Evolutionary conservation across 129 eudicot genomes (phyloP), one percentile per base, ranked within the genome.

Genomic region (Calendula officinalis): DNA sequence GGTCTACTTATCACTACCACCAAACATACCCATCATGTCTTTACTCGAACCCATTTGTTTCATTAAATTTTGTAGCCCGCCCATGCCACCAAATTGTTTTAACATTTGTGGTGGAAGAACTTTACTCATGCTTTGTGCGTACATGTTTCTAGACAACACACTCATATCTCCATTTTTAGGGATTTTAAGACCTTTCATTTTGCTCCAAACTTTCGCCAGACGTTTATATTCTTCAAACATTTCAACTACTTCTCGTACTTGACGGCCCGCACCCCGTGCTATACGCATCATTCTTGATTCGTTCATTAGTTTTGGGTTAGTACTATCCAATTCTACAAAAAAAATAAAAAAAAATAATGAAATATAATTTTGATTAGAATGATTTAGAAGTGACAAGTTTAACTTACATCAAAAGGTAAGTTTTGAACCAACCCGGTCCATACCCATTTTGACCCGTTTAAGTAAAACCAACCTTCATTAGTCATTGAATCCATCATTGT

Each of bases 401-500:
- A 8, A 44, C 49, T 44, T 43, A 22, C 30, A 22, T 22, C 30
- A 2, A 22, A 22, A 22, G 30, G 30, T 22, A 22, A 22, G 47
- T 43, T 43, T 43, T 43, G 47, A 43, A 2, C 12, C 47, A 43
- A 43, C 9, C 47, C 47, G 12, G 3, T 10, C 4, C 12, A 10
- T 3, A 8, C 62, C 35, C 34, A 33, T 46, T 44, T 64, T 34
- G n/a, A 3, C 34, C 48, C 14, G 11, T 42, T 34, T 17, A 50
- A 50, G 34, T 59, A 53, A 4, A 45, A 76, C 83, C 73, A 66
- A 73, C 97, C 97, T 82, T 87, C 97, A 52, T 91, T 72, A 11
- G 97, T 91, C 97, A 91, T 91, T 13, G 97, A 91, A 58, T 91
- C 97, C 97, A 86, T 91, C 90, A 87, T 87, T 22, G 95, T 86